Evolutionary conservation across 305 asterid genomes (phyloP), one percentile per base, ranked within the genome.

Genomic region (Andrographis paniculata): DNA sequence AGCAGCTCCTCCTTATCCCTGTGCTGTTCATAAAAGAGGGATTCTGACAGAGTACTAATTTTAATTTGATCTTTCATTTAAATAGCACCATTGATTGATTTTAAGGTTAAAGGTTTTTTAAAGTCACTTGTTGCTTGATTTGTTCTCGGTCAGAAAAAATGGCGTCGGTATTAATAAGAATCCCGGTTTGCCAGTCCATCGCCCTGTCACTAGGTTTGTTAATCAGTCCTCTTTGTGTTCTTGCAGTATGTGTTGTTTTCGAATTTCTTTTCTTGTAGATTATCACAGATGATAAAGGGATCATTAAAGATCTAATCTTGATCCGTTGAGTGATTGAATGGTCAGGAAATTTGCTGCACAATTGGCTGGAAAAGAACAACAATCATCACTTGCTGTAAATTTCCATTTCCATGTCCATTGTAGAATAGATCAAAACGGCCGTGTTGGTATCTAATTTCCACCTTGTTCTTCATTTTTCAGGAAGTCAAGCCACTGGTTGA

Each of bases 171-270:
- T 45, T 50, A n/a, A n/a, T n/a, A 76, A 67, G 74, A 68, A 49
- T 37, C 75, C 64, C 41, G 57, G 48, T 17, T 35, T 67, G 48
- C 94, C 77, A 11, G 62, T 58, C 28, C 91, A 74, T 63, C 92
- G 88, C 17, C 98, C 94, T 0, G 58, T 80, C 50, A 85, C 97
- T 31, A 88, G 97, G 98, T 85, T 65, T 16, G 73, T 61, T n/a
- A 28, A 37, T 33, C 17, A 17, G 2, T 45, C 44, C 17, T 45
- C 53, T 49, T 44, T 40, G 17, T 20, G 51, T 53, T 61, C 38
- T 18, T 62, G 48, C 10, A 9, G 33, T 54, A 3, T 14, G 21
- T 20, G 16, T 9, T 17, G 10, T 19, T 22, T 28, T 30, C 9
- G 12, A 12, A 15, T 1, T 2, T 50, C 19, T 17, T 15, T 23